A percentile compares a stretch with the other conserved stretches of the same genome.
phyloP scores from a whole-genome alignment of 768 basidiomycete genomes.

The Dacryopinax spathularia region DNA sequence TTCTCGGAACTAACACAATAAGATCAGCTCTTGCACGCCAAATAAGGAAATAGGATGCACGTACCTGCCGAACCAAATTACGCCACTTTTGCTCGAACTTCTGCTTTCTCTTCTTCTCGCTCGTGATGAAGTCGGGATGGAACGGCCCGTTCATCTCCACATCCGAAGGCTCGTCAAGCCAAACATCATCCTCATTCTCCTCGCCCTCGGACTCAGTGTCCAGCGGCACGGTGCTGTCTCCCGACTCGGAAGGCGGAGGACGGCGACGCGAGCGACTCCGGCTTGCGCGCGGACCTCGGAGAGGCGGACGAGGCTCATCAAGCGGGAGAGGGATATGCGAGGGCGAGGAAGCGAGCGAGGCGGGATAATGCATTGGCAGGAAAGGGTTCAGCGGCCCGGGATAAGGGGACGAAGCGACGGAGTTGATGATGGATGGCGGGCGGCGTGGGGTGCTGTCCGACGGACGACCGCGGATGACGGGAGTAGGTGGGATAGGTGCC shows the following conservation, averaged over 20 bases:
- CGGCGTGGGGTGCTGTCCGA: not conserved
- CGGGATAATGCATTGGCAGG: conserved; percentile 7
- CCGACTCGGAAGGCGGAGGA: conserved; percentile 2
- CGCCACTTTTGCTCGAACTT: conserved; percentile 13
- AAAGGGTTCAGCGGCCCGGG: conserved; percentile 11
- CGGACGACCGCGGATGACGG: not conserved
- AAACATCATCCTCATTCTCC: conserved; percentile 12
- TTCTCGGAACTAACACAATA: conserved; percentile 9
- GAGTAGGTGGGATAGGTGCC: not conserved
- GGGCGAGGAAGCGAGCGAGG: conserved; percentile 6
- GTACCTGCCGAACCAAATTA: conserved; percentile 7
- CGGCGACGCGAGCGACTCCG: not conserved
- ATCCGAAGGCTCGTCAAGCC: conserved; percentile 10
- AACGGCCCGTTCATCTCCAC: conserved; percentile 9
- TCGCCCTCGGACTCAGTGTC: conserved; percentile 8
- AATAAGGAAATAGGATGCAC: not conserved
- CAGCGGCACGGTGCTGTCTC: conserved; percentile 8
- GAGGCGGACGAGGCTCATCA: not conserved
- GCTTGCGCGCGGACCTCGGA: not conserved
- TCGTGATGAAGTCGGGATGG: conserved; percentile 9
- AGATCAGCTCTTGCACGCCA: not conserved
- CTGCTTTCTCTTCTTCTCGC: conserved; percentile 8
- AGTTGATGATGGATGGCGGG: not conserved
- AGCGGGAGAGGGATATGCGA: conserved; percentile 10
- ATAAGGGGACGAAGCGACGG: not conserved